phyloP scores from a whole-genome alignment of 1,284 basidiomycete species.

The Heterobasidion annosum region DNA sequence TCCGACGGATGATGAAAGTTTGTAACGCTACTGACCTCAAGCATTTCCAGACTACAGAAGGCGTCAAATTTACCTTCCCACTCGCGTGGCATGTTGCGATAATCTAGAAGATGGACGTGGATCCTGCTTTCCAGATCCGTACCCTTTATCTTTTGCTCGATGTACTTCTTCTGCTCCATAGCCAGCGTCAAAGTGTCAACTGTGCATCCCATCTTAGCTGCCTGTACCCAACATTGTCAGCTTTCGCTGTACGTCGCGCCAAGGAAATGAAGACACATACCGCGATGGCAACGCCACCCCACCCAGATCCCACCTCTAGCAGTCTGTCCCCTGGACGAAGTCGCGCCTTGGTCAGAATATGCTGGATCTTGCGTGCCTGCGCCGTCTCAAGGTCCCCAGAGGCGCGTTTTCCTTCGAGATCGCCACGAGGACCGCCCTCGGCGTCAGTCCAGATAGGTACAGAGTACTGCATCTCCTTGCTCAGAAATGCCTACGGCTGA shows the following conservation, averaged over 20 bases:
- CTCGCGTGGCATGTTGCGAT: slow-evolving; percentile 68
- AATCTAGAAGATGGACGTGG: slow-evolving; percentile 83
- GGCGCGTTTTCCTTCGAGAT: slow-evolving; percentile 29
- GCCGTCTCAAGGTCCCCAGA: slow-evolving; percentile 72
- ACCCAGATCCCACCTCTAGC: slow-evolving; percentile 88
- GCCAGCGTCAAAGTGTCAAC: slow-evolving; percentile 87
- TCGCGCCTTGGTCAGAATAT: slow-evolving; percentile 70
- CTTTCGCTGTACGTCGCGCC: neutral
- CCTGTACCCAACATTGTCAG: slow-evolving; percentile 47
- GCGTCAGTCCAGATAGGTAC: slow-evolving; percentile 72
- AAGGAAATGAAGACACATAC: slow-evolving; percentile 25
- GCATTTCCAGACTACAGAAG: slow-evolving; percentile 87
- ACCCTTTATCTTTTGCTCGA: slow-evolving; percentile 69
- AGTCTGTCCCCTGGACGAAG: slow-evolving; percentile 73
- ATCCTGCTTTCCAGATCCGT: slow-evolving; percentile 67
- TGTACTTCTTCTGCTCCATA: slow-evolving; percentile 77
- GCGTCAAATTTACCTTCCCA: slow-evolving; percentile 81
- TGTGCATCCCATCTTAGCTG: slow-evolving; percentile 65
- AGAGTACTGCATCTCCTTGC: slow-evolving; percentile 89
- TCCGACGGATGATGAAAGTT: slow-evolving; percentile 2
- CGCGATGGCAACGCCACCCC: slow-evolving; percentile 88
- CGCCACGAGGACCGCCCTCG: slow-evolving; percentile 66
- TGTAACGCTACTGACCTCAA: slow-evolving; percentile 40
- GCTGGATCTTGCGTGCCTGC: slow-evolving; percentile 72
- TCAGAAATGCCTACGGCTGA: slow-evolving; percentile 59